phyloP scores from a whole-genome alignment of 139 green algal genomes.

The Tetradesmus lagerheimii region DNA sequence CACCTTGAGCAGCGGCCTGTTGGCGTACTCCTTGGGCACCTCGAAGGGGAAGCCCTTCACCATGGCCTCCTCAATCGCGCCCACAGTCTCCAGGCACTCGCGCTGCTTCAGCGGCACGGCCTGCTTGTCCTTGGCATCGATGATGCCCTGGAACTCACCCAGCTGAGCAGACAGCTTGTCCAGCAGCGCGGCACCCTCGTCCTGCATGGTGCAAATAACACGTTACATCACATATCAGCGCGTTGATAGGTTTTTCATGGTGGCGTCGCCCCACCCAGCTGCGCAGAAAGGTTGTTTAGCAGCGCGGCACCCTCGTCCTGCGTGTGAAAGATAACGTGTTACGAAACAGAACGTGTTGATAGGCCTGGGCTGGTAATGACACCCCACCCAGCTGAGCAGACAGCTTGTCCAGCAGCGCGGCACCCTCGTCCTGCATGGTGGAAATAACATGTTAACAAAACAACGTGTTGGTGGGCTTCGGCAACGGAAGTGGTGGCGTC shows the following conservation, averaged over 20 bases:
- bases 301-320: conserved; percentile 63
- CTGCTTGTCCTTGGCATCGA: conserved; percentile 91
- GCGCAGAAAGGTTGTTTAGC: conserved; percentile 59
- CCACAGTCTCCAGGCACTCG: conserved; percentile 86
- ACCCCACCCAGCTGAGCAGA: conserved; percentile 63
- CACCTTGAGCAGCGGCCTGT: conserved; percentile 93
- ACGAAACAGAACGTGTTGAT: no score
- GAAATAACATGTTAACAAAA: no score
- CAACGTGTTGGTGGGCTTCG: no score
- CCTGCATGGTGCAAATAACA: no score
- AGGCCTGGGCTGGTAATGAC: no score
- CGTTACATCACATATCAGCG: no score
- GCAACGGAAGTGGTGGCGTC: no score
- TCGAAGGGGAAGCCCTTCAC: conserved; percentile 94
- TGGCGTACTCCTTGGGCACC: conserved; percentile 89
- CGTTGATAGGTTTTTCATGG: no score
- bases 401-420: conserved; percentile 63
- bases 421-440: no score
- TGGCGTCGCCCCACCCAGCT: no score
- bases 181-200: conserved; percentile 56
- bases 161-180: conserved; percentile 64
- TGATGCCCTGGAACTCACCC: conserved; percentile 75
- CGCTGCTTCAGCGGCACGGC: conserved; percentile 84
- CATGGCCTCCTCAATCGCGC: conserved; percentile 94
- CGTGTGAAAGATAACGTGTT: no score